Percentiles rank a stretch among this genome's conserved stretches.
Evolutionary conservation across 768 basidiomycete species (phyloP).

Genomic region (Suillus weaverae): DNA sequence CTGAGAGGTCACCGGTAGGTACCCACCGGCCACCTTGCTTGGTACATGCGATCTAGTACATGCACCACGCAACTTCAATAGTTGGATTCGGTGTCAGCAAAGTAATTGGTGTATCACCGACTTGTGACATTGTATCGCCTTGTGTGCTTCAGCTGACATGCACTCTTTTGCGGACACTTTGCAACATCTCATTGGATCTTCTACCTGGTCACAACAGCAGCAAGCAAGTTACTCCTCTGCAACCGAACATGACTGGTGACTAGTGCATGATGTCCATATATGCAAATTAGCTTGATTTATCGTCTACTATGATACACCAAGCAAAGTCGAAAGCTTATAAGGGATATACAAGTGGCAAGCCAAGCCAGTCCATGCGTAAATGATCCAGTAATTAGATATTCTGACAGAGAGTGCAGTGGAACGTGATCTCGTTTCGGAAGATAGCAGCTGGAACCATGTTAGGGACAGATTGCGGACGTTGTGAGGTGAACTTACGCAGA

Average conservation of each 20-base stretch:
- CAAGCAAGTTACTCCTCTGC: not conserved
- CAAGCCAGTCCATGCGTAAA: constrained; percentile 15
- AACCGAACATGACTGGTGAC: not conserved
- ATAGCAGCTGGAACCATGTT: constrained; percentile 55
- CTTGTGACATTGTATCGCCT: not conserved
- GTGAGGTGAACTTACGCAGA: constrained; percentile 58
- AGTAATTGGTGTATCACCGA: not conserved
- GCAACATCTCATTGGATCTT: not conserved
- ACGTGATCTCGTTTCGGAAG: constrained; percentile 77
- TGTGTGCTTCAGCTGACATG: not conserved
- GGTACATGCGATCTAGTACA: not conserved
- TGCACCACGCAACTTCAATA: no score
- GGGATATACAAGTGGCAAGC: constrained; percentile 24
- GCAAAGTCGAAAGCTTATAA: constrained; percentile 19
- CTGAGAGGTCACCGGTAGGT: not conserved
- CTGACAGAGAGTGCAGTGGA: constrained; percentile 82
- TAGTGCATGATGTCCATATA: not conserved
- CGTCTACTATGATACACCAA: constrained; percentile 32
- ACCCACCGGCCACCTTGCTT: not conserved
- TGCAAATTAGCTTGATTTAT: constrained; percentile 17
- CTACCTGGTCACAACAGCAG: not conserved
- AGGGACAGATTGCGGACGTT: constrained; percentile 16
- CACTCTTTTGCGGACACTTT: not conserved
- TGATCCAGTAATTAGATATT: constrained; percentile 65
- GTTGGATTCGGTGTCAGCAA: not conserved